Evolutionary conservation across 1,139 yeast species (phyloP), one percentile per base, ranked within the genome.

Genomic region (Taphrina populina): DNA sequence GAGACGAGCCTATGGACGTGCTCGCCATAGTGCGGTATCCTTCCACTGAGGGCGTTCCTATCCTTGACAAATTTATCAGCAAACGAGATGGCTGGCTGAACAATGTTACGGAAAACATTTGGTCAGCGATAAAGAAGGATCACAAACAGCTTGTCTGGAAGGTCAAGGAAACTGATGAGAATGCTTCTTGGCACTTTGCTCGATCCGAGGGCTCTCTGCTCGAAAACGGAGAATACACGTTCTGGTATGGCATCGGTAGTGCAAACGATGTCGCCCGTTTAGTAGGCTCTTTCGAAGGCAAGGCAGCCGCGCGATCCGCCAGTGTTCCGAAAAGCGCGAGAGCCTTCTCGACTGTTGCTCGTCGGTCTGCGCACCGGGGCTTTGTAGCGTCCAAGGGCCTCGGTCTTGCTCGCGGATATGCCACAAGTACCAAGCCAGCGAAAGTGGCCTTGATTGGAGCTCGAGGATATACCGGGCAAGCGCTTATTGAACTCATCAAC

Each of bases 381-480:
- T 39, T 46, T 10, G 39, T 33, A 17, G 46, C 54, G 4, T n/a
- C 40, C 1, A 49, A 49, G 26, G 54, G 54, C 23, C 46, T 49
- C 17, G 39, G 44, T 10, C 30, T 49, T 20, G 54, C 54, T 30
- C 39, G 54, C 19, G 54, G 54, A 7, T 49, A 49, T 17, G 54
- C 54, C 8, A 49, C 54, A 6, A 49, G 39, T 33, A 30, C 54
- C 11, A 49, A 49, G 26, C 54, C 54, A 19, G 46, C 54, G 39
- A 81, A 80, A 60, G 90, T 94, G 49, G 98, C 96, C 1, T 78
- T 92, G 64, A 90, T 92, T 67, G 99, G 99, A 65, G 99, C 98
- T 37, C 84, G 99, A 73, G 99, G 99, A 36, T 88, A 81, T 72
- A 90, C 97, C 27, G 99, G 98, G 30, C 95, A 86, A 72, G 92